Evolutionary conservation across 257 asterid species (phyloP).

Genomic region (Capsicum pubescens): DNA sequence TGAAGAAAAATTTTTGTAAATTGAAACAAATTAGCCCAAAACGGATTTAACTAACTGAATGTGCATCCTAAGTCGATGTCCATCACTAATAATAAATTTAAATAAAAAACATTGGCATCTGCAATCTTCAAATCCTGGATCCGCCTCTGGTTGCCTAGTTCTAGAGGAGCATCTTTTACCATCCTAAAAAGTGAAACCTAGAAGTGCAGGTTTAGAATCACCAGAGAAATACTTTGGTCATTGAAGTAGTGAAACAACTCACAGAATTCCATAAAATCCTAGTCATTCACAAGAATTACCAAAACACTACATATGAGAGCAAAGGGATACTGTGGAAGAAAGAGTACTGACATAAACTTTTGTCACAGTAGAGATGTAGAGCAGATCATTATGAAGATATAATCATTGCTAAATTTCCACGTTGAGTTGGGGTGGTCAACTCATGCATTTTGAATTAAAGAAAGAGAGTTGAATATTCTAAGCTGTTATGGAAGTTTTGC

Average conservation of each 20-base stretch:
- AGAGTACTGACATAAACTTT: not conserved
- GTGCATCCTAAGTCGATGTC: too few relatives aligned
- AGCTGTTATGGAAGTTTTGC: not conserved
- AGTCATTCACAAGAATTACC: constrained; percentile 21
- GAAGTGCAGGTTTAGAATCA: not conserved
- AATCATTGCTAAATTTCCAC: not conserved
- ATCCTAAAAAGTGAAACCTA: not conserved
- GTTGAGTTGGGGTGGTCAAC: not conserved
- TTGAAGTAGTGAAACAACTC: constrained; percentile 12
- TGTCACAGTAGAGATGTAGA: not conserved
- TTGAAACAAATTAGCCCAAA: too few relatives aligned
- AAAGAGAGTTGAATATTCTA: not conserved
- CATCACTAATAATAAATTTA: too few relatives aligned
- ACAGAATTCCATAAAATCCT: not conserved
- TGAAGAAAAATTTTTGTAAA: too few relatives aligned
- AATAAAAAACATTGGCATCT: too few relatives aligned
- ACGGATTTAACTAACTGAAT: too few relatives aligned
- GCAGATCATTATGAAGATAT: constrained; percentile 2
- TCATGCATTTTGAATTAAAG: not conserved
- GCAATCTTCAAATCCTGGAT: too few relatives aligned
- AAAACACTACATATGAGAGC: constrained; percentile 6
- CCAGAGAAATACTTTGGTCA: constrained; percentile 6
- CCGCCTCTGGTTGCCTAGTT: too few relatives aligned
- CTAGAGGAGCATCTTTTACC: constrained; percentile 2
- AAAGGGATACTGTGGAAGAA: not conserved